A percentile compares a stretch with the other conserved stretches of the same genome.
phyloP scores from a whole-genome alignment of 495 filamentous ascomycete genomes.

The Neurospora tetrasperma region DNA sequence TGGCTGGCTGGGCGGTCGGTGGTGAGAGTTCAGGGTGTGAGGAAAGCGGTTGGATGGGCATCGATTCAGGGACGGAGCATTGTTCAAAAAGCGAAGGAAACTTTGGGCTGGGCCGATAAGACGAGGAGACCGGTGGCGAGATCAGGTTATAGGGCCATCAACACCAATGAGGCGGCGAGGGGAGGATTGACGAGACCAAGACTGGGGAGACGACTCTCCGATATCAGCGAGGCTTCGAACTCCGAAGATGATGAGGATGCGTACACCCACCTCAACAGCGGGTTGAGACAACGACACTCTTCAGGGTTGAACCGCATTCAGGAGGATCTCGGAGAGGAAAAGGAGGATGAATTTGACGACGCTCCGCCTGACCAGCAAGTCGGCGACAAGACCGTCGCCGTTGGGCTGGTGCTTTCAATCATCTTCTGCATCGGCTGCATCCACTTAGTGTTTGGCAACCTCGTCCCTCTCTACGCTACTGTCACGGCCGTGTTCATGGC shows the following conservation, averaged over 20 bases:
- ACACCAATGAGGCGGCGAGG: background rate
- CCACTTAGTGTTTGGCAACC: constrained; percentile 62
- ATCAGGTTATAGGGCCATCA: constrained; percentile 6
- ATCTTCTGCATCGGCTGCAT: constrained; percentile 70
- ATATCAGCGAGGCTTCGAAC: constrained; percentile 1
- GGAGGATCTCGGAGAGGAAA: constrained; percentile 7
- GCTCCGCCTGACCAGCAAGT: constrained; percentile 78
- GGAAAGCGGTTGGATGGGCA: background rate
- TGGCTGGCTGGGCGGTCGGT: constrained; percentile 55
- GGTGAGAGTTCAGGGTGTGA: background rate
- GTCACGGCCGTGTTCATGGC: constrained; percentile 76
- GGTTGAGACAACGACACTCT: background rate
- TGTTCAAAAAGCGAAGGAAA: background rate
- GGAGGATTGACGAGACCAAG: background rate
- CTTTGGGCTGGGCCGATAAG: background rate
- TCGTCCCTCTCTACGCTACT: constrained; percentile 62
- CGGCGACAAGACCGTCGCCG: constrained; percentile 55
- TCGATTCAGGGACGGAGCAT: background rate
- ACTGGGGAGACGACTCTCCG: background rate
- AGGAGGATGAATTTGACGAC: constrained; percentile 44
- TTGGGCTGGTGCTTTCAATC: constrained; percentile 67
- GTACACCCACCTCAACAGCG: constrained; percentile 41
- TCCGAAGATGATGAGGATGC: background rate
- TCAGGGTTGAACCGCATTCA: background rate
- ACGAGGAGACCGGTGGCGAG: background rate